These are phyloP conservation scores for Malassezia brasiliensis DNA, from an alignment of 1,284 basidiomycete species.

Conservation along the genomic window DNA sequence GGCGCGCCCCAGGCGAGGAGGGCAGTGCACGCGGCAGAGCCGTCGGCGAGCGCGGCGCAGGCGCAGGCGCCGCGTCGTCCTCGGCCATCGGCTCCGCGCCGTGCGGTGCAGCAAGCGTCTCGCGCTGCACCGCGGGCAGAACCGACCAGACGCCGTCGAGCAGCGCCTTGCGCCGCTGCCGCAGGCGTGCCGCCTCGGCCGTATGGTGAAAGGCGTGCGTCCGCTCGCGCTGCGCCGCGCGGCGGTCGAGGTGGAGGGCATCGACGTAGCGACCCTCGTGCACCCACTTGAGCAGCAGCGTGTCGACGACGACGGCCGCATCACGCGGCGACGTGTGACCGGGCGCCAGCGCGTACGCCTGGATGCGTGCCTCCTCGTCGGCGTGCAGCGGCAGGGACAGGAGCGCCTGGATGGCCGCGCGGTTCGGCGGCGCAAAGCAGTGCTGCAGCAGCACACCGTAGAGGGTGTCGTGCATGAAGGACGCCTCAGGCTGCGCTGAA, in stretches of 20 bases:
- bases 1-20: not conserved
- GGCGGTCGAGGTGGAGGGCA: constrained; percentile 32
- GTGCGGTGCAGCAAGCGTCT: constrained; percentile 1
- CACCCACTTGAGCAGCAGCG: constrained; percentile 32
- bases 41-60: not conserved
- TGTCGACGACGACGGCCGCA: constrained; percentile 27
- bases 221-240: constrained; percentile 10
- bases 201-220: not conserved
- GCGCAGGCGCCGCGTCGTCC: not conserved
- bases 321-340: constrained; percentile 4
- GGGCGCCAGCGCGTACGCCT: constrained; percentile 23
- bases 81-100: not conserved
- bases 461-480: not conserved
- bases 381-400: constrained; percentile 24
- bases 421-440: constrained; percentile 30
- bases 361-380: constrained; percentile 22
- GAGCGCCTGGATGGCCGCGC: constrained; percentile 27
- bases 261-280: constrained; percentile 35
- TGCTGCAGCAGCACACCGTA: constrained; percentile 18
- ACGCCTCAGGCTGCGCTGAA: not conserved
- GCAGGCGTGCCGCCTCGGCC: not conserved
- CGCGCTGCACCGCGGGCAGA: constrained; percentile 11
- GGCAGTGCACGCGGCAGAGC: not conserved
- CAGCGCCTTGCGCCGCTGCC: constrained; percentile 10
- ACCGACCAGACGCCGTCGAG: constrained; percentile 17